Evolutionary conservation across 2,329 filamentous ascomycete species (phyloP), one percentile per base, ranked within the genome.

Genomic region (Waltergamsia citrina): DNA sequence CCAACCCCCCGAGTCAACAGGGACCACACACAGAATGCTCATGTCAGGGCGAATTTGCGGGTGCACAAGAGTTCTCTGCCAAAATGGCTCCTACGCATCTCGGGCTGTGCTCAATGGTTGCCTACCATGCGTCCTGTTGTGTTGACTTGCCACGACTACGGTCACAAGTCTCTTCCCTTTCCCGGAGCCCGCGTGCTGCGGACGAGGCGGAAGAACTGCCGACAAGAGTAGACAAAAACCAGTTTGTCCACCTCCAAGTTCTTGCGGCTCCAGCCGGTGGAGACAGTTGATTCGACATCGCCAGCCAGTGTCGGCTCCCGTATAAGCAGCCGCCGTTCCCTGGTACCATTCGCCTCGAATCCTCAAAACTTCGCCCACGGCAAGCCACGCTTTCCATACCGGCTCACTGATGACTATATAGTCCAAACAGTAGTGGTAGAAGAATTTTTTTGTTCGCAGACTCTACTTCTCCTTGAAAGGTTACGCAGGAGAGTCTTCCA

Each of bases 61-160:
- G 48, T 48, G 46, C 50, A 49, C 48, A 48, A 40, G 45, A 38
- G 43, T 46, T 44, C 35, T 43, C 43, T 38, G 41, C 51, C 51
- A 52, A 53, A 54, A 53, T 53, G 47, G 42, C 47, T 46, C 48
- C 40, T 32, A 33, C 38, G 35, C 28, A 18, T 32, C 23, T 20
- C 14, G 14, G 12, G 31, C 16, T 15, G 12, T 33, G 11, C 20
- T 12, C 20, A 33, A 33, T 35, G 25, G 27, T 15, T 20, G 17
- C 12, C 18, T 20, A 12, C 8, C 22, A 14, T 26, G n/a, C 15
- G 15, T 35, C 14, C 24, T 35, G 27, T 24, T 38, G 22, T 28
- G 22, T 14, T 30, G 23, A 29, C 23, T 29, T 35, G 23, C 32
- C 25, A n/a, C 28, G 8, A 29, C 24, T 20, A n/a, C n/a, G n/a